These are phyloP conservation scores for Lepidium aucheri DNA, from an alignment of 345 rosid genomes.

Conservation along the genomic window DNA sequence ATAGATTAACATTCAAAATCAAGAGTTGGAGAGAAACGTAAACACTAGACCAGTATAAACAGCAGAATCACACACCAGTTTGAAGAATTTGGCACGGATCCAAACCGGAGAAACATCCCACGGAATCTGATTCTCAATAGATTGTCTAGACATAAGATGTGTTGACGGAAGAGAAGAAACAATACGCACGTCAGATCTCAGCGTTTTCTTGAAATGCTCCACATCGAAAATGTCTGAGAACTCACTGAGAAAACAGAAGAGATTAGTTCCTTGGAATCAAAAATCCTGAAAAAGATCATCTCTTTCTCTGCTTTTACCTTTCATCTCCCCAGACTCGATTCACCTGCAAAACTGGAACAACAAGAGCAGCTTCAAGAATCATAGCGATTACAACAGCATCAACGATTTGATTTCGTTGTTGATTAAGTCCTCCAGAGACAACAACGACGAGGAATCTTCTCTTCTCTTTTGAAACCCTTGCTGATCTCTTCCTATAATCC, in stretches of 20 bases:
- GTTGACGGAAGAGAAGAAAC: constrained; percentile 68
- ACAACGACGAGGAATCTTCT: constrained; percentile 59
- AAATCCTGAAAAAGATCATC: not conserved
- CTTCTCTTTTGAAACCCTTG: constrained; percentile 47
- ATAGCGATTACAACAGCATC: constrained; percentile 73
- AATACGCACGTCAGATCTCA: constrained; percentile 49
- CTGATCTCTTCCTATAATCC: constrained; percentile 39
- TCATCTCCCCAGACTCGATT: constrained; percentile 65
- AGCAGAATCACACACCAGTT: constrained; percentile 29
- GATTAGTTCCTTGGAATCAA: not conserved
- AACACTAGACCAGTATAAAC: not conserved
- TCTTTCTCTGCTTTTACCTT: constrained; percentile 33
- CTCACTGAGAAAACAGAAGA: constrained; percentile 35
- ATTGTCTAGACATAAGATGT: constrained; percentile 51
- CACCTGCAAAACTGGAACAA: constrained; percentile 64
- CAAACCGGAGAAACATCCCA: constrained; percentile 53
- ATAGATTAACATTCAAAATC: not conserved
- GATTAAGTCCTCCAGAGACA: constrained; percentile 64
- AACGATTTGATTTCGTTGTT: constrained; percentile 64
- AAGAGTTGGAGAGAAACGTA: not conserved
- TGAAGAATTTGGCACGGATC: constrained; percentile 60
- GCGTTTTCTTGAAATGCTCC: constrained; percentile 58
- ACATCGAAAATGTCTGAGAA: constrained; percentile 55
- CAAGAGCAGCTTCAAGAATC: constrained; percentile 67
- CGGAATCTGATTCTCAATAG: constrained; percentile 50